phyloP scores from a whole-genome alignment of 2,329 filamentous ascomycete genomes.

The Cladobotryum mycophilum region DNA sequence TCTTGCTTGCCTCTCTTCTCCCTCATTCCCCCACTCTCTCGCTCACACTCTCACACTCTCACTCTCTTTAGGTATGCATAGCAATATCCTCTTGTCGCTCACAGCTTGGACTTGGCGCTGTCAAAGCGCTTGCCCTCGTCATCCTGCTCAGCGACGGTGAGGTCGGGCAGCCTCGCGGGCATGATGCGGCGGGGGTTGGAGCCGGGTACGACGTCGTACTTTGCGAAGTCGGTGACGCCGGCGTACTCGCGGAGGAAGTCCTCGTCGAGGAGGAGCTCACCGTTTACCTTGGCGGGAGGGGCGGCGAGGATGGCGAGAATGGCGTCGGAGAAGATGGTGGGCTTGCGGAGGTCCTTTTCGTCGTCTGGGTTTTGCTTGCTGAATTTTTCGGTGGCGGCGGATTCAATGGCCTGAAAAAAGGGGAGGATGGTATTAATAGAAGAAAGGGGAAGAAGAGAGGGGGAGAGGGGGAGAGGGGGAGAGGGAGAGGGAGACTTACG shows the following conservation, averaged over 20 bases:
- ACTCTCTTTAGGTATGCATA: too few relatives aligned
- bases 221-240: slow-evolving; percentile 63
- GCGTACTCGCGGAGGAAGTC: slow-evolving; percentile 65
- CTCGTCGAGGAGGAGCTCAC: slow-evolving; percentile 67
- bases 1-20: too few relatives aligned
- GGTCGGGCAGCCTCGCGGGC: slow-evolving; percentile 61
- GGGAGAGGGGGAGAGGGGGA: background rate
- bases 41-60: too few relatives aligned
- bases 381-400: slow-evolving; percentile 60
- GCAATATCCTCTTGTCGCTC: slow-evolving; percentile 7
- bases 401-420: slow-evolving; percentile 54
- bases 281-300: slow-evolving; percentile 58
- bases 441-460: background rate
- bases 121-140: slow-evolving; percentile 71
- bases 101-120: slow-evolving; percentile 47
- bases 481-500: slow-evolving; percentile 38
- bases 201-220: slow-evolving; percentile 64
- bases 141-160: slow-evolving; percentile 70
- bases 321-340: slow-evolving; percentile 73
- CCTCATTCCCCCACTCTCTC: too few relatives aligned
- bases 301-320: slow-evolving; percentile 64
- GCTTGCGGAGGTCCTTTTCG: slow-evolving; percentile 56
- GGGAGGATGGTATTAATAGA: background rate
- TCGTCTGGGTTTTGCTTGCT: slow-evolving; percentile 39
- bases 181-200: slow-evolving; percentile 66